Base-by-base conservation (phyloP, 2,329 filamentous ascomycete genomes). In the Alternaria longipes region DNA sequence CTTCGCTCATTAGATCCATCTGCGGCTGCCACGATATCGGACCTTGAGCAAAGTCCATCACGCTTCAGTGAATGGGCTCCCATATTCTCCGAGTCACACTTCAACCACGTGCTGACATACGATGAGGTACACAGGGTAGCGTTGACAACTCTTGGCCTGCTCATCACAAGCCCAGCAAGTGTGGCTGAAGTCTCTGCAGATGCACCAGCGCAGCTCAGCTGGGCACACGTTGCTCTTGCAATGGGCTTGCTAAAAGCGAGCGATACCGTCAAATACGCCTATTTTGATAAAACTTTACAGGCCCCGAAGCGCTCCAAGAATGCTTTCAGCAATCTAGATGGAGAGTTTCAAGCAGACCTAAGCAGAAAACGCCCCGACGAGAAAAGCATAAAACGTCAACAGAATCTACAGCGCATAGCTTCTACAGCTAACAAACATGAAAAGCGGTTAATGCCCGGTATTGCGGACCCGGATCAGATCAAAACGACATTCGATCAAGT, bases 401-500 rank as follows among this genome's bases (percentile, higher is more conserved):
- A 84, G 84, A 70, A 88, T 83, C 42, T 88, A 86, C 59, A 71
- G 30, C 70, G 60, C 11, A 71, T 78, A 32, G 57, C 63, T 9
- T 28, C 45, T n/a, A 69, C 55, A 18, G 75, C 75, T 68, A 93
- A 91, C 58, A 84, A 89, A 53, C 89, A 97, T 66, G 95, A 98
- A 78, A 92, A 92, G 77, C 90, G 90, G 68, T 84, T 99, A 8
- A 82, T 97, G 46, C 86, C 87, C 4, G 93, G 94, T 9, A 90
- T 98, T 3, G 89, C 97, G 36, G 89, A 97, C 73, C 88, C 92
- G 7, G 84, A 89, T 47, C 91, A 91, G 70, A 92, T 99, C 66
- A 89, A 89, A 63, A 96, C 92, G 0, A 96, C 92, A 0, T 99
- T 98, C 74, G 84, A 87, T 24, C 91, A 97, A 75, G 91, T 99